These are phyloP conservation scores for Neocucurbitaria cava DNA, from an alignment of 2,329 filamentous ascomycete genomes.

Conservation along the genomic window DNA sequence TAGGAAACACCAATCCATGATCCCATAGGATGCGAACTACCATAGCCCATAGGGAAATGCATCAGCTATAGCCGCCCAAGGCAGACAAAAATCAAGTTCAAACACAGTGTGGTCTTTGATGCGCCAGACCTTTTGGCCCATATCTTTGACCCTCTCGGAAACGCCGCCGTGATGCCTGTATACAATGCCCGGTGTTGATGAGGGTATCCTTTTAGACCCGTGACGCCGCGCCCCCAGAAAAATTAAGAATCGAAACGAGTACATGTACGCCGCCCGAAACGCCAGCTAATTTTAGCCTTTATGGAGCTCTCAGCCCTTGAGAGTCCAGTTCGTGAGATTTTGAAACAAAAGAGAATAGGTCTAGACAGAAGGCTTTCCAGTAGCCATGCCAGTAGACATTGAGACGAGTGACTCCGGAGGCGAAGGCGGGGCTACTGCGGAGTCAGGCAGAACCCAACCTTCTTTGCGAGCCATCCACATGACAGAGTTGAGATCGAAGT, in stretches of 20 bases:
- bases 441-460: slow-evolving; percentile 31
- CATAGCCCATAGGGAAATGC: too few species aligned
- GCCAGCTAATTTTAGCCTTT: neutral
- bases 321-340: slow-evolving; percentile 1
- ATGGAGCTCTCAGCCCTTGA: neutral
- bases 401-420: slow-evolving; percentile 29
- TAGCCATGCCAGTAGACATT: slow-evolving; percentile 9
- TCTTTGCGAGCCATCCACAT: slow-evolving; percentile 48
- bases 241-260: too few species aligned
- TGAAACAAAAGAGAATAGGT: slow-evolving; percentile 6
- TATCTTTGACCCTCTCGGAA: slow-evolving; percentile 3
- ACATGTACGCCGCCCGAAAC: neutral
- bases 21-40: too few species aligned
- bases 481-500: slow-evolving; percentile 52
- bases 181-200: slow-evolving; percentile 1
- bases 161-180: slow-evolving; percentile 6
- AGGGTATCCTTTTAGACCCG: neutral
- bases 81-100: neutral
- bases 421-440: slow-evolving; percentile 26
- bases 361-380: slow-evolving; percentile 19
- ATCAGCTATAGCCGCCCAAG: neutral
- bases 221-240: slow-evolving; percentile 8
- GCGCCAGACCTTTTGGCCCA: neutral
- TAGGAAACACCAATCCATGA: neutral
- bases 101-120: neutral